A percentile compares a stretch with the other conserved stretches of the same genome.
Conservation (phyloP, 2,329 filamentous ascomycete species). For the Pseudocercospora cruenta region DNA sequence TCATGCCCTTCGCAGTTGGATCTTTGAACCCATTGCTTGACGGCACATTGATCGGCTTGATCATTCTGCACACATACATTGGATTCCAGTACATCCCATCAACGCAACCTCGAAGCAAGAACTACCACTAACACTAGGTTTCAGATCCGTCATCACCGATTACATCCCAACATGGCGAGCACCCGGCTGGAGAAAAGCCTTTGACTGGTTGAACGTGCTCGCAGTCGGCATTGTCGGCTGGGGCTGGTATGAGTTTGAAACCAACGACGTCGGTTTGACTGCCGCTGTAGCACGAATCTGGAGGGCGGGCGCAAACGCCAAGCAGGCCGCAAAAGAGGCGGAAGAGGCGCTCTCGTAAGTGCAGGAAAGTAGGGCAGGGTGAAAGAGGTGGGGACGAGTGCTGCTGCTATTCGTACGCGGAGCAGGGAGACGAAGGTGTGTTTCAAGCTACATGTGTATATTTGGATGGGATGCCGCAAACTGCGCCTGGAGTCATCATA, state of each 20-base stretch:
- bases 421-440: not conserved
- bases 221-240: constrained; percentile 81
- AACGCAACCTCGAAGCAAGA: not conserved
- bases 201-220: constrained; percentile 77
- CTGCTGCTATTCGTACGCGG: constrained; percentile 1
- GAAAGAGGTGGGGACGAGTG: not conserved
- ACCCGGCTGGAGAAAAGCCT: constrained; percentile 67
- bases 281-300: constrained; percentile 88
- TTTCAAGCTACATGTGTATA: constrained; percentile 10
- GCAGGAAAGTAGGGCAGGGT: not conserved
- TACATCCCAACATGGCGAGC: constrained; percentile 78
- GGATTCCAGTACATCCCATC: constrained; percentile 73
- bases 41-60: constrained; percentile 76
- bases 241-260: constrained; percentile 98
- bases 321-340: constrained; percentile 25
- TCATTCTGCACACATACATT: constrained; percentile 93
- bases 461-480: not conserved
- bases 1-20: constrained; percentile 90
- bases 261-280: constrained; percentile 92
- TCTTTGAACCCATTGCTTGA: constrained; percentile 88
- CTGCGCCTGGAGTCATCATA: not conserved
- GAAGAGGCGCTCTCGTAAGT: constrained; percentile 16
- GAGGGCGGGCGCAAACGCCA: constrained; percentile 61
- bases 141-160: constrained; percentile 76
- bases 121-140: not conserved